Percentiles rank a stretch among this genome's conserved stretches.
These are phyloP conservation scores for Podila epicladia DNA, from an alignment of 192 early-diverging fungal species.

Conservation along the genomic window DNA sequence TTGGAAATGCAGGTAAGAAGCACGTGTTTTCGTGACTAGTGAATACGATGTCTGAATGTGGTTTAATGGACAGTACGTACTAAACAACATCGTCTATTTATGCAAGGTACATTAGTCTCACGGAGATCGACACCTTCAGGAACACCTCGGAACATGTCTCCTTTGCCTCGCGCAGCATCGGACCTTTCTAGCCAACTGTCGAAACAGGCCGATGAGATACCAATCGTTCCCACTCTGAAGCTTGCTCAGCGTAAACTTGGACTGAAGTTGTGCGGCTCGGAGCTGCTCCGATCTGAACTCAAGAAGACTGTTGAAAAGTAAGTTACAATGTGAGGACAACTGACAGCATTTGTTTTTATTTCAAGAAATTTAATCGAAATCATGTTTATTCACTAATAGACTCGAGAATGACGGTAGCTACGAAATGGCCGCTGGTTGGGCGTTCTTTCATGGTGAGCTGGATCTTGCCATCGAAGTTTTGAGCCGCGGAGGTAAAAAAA, in stretches of 20 bases:
- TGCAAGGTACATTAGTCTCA: slow-evolving; percentile 7
- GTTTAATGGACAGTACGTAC: too few relatives aligned
- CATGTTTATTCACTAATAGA: slow-evolving; percentile 46
- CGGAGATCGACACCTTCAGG: slow-evolving; percentile 51
- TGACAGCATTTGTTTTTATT: slow-evolving; percentile 49
- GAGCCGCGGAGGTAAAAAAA: slow-evolving; percentile 53
- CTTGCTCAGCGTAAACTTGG: slow-evolving; percentile 57
- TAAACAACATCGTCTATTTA: neutral
- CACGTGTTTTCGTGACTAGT: slow-evolving; percentile 23
- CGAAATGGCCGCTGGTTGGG: slow-evolving; percentile 89
- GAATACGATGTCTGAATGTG: neutral
- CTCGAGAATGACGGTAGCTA: slow-evolving; percentile 75
- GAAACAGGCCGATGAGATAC: slow-evolving; percentile 49
- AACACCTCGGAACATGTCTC: slow-evolving; percentile 47
- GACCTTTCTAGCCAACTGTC: slow-evolving; percentile 28
- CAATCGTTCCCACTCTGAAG: slow-evolving; percentile 60
- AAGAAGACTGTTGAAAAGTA: slow-evolving; percentile 58
- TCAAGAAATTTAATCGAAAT: neutral
- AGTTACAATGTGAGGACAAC: neutral
- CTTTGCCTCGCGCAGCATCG: slow-evolving; percentile 27
- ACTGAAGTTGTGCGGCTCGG: slow-evolving; percentile 62
- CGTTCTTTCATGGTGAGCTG: slow-evolving; percentile 85
- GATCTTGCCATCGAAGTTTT: slow-evolving; percentile 79
- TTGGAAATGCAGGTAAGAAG: slow-evolving; percentile 36
- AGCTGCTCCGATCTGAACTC: slow-evolving; percentile 54